Percentiles rank a stretch among this genome's conserved stretches.
Evolutionary conservation across 768 basidiomycete genomes (phyloP).

Genomic region (Suillus lakei): DNA sequence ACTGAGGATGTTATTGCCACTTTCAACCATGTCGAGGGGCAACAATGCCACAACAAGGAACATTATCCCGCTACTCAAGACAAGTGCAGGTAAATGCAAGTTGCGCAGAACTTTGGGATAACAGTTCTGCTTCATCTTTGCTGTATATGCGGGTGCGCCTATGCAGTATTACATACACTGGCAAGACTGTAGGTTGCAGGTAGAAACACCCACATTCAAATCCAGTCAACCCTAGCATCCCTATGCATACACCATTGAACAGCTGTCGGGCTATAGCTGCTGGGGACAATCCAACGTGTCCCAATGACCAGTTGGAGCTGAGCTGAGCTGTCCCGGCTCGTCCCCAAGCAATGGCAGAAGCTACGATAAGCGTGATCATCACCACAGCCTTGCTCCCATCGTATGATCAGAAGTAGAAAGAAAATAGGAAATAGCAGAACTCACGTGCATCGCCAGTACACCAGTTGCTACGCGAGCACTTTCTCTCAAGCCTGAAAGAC

Average conservation of each 20-base stretch:
- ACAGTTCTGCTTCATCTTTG: slow-evolving; percentile 57
- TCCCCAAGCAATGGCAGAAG: slow-evolving; percentile 56
- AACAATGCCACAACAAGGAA: slow-evolving; percentile 62
- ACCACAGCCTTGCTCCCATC: slow-evolving; percentile 47
- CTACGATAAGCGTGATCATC: slow-evolving; percentile 59
- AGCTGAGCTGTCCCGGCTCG: slow-evolving; percentile 52
- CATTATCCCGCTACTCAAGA: slow-evolving; percentile 61
- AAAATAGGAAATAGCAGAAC: slow-evolving; percentile 20
- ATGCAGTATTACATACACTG: slow-evolving; percentile 15
- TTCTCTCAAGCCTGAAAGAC: slow-evolving; percentile 63
- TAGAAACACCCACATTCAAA: slow-evolving; percentile 55
- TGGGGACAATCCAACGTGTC: slow-evolving; percentile 35
- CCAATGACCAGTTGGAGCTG: slow-evolving; percentile 56
- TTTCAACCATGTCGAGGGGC: slow-evolving; percentile 52
- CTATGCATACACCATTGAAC: slow-evolving; percentile 71
- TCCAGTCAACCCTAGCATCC: slow-evolving; percentile 75
- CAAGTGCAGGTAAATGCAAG: slow-evolving; percentile 61
- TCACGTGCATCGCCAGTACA: slow-evolving; percentile 64
- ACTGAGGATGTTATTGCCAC: slow-evolving; percentile 65
- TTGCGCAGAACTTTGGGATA: slow-evolving; percentile 69
- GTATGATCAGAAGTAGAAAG: slow-evolving; percentile 7
- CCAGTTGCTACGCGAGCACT: slow-evolving; percentile 63
- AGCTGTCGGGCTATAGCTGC: slow-evolving; percentile 47
- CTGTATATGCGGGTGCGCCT: slow-evolving; percentile 69
- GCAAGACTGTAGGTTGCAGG: neutral